Evolutionary conservation across 352 stramenopile genomes (phyloP), one percentile per base, ranked within the genome.

Genomic region (Pythium dissimile): DNA sequence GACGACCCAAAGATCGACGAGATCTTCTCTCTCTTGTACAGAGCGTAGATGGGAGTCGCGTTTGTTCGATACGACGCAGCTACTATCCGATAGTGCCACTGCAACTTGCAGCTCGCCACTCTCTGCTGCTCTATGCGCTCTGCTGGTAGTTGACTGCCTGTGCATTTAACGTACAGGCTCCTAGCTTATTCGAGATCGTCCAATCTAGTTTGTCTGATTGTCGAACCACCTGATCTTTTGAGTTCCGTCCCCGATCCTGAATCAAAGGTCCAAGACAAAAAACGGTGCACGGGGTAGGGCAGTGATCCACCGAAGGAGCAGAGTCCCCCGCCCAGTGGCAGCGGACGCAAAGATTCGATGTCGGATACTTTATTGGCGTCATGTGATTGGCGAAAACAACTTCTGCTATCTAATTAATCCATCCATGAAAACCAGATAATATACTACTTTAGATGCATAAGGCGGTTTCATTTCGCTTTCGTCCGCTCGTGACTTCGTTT

Each of bases 291-390:
- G 35, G 49, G 49, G 15, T 57, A 57, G 49, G 49, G 20, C 5
- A 43, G 20, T 10, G n/a, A n/a, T n/a, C n/a, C n/a, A n/a, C n/a
- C n/a, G n/a, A n/a, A n/a, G n/a, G n/a, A n/a, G n/a, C n/a, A n/a
- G n/a, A n/a, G n/a, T n/a, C n/a, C n/a, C n/a, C n/a, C n/a, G n/a
- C n/a, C n/a, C n/a, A n/a, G n/a, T n/a, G n/a, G n/a, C n/a, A n/a
- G n/a, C n/a, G 48, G 48, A 59, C n/a, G 41, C 31, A 24, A 59
- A 66, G 58, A 66, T 66, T 66, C 58, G 52, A 60, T 51, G 34
- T 60, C 50, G 51, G 42, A 51, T 66, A 46, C 42, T 42, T 18
- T 31, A 38, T 43, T 54, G 18, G 11, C 8, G 16, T 13, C 3
- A 15, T 26, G 7, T 54, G 41, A 64, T 64, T 64, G 47, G 47